Percentiles rank a stretch among this genome's conserved stretches.
Evolutionary conservation across 371 early-diverging fungal species (phyloP).

Genomic region (Syncephalastrum contaminatum): DNA sequence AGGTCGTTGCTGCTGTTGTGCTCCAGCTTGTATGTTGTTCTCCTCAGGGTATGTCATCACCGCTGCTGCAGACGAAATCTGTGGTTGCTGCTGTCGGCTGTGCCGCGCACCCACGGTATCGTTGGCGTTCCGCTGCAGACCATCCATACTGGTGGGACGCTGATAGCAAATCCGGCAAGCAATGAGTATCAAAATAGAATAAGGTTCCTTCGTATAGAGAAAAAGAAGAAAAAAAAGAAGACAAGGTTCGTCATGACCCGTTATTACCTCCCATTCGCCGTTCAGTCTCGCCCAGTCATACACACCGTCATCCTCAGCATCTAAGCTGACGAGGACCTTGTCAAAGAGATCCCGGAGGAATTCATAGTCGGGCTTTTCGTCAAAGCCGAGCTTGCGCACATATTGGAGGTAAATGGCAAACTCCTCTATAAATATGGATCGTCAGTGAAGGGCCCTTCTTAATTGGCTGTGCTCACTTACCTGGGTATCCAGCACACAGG

Average conservation of each 20-base stretch:
- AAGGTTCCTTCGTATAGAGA: no score
- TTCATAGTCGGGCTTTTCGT: conserved; percentile 93
- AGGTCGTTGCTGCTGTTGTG: conserved; percentile 4
- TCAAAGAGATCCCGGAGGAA: conserved; percentile 77
- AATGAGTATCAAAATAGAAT: no score
- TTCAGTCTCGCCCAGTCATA: conserved; percentile 86
- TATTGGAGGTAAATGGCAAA: conserved; percentile 88
- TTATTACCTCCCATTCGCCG: conserved; percentile 17
- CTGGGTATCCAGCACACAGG: conserved; percentile 73
- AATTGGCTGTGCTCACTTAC: background rate
- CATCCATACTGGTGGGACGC: no score
- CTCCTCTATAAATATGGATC: conserved; percentile 52
- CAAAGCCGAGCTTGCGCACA: conserved; percentile 85
- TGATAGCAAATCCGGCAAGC: no score
- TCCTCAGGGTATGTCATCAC: background rate
- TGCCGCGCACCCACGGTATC: no score
- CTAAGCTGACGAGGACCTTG: conserved; percentile 66
- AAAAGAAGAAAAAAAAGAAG: no score
- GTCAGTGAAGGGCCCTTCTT: background rate
- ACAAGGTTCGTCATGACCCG: no score
- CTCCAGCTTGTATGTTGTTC: background rate
- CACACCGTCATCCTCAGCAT: conserved; percentile 78
- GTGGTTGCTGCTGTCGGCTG: no score
- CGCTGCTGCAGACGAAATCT: no score
- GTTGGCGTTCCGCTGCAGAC: no score